Base-by-base conservation (phyloP, 148 eudicot species). In the Cornus controversa region DNA sequence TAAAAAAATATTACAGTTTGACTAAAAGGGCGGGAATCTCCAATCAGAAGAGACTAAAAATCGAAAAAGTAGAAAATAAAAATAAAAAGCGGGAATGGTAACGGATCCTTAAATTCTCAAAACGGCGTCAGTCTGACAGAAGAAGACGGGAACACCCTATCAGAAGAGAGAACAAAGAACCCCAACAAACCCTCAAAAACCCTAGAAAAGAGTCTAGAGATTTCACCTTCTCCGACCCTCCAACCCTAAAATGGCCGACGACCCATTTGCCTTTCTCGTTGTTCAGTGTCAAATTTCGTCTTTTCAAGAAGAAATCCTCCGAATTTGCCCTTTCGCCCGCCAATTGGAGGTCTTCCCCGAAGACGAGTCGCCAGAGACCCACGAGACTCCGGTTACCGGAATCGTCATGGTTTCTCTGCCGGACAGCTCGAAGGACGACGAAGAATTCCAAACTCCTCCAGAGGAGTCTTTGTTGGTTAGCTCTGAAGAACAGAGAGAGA, bases 301-400 rank as follows among this genome's bases (percentile, higher is more conserved):
- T 13, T 85, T 86, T 5, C 90, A 87, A 76, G 84, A 87, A 72
- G 84, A 78, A 4, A 15, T 78, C 64, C 81, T 84, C 36, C 3
- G 27, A 0, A 67, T 20, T 67, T 76, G 81, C 57, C 53, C 74
- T 8, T 70, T 82, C 74, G 79, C 79, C 14, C 80, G 84, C 13
- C 76, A 82, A 72, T 75, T 74, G 22, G 79, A 79, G 22, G 15
- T 26, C 37, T 73, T 76, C 24, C 9, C 72, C 71, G 76, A 28
- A 57, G 73, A 18, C 81, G 69, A 13, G 63, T 34, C 71, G 9
- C 71, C 34, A 70, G 73, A 25, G 8, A 28, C 79, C 54, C 20
- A 13, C 66, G 72, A 57, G n/a, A 79, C 74, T 14, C 73, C 77
- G 10, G 69, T 74, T 60, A 60, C 73, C 47, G 78, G 78, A 25